phyloP scores from a whole-genome alignment of 495 filamentous ascomycete species.

The Massariosphaeria phaeospora region DNA sequence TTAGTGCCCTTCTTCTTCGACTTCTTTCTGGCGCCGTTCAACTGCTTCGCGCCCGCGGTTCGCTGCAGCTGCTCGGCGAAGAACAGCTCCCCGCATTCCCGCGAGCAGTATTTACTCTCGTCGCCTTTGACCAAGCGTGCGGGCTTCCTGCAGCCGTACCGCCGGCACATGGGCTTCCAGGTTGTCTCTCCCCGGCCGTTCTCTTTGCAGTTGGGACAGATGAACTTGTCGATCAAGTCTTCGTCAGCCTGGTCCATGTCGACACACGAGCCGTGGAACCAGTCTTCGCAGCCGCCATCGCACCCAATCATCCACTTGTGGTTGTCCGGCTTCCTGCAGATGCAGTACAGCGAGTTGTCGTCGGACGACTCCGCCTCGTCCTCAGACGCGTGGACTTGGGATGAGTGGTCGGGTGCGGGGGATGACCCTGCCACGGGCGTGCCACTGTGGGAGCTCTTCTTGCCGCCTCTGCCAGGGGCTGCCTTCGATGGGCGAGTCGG shows the following conservation, averaged over 20 bases:
- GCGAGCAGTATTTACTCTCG: slow-evolving; percentile 65
- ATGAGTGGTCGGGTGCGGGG: slow-evolving; percentile 40
- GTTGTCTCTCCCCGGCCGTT: slow-evolving; percentile 53
- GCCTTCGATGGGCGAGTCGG: slow-evolving; percentile 49
- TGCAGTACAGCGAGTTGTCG: slow-evolving; percentile 54
- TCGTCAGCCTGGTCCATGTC: slow-evolving; percentile 57
- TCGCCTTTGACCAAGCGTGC: slow-evolving; percentile 47
- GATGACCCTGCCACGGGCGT: slow-evolving; percentile 39
- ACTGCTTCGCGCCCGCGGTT: slow-evolving; percentile 16
- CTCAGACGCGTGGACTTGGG: slow-evolving; percentile 37
- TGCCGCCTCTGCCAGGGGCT: slow-evolving; percentile 41
- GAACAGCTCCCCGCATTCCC: slow-evolving; percentile 58
- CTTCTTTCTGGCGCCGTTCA: not conserved
- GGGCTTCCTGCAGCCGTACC: slow-evolving; percentile 56
- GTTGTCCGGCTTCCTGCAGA: slow-evolving; percentile 65
- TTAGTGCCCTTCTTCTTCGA: slow-evolving; percentile 31
- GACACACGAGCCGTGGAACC: slow-evolving; percentile 69
- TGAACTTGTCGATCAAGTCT: slow-evolving; percentile 63
- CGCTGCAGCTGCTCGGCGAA: slow-evolving; percentile 45
- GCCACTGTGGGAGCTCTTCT: slow-evolving; percentile 42
- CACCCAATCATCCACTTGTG: slow-evolving; percentile 75
- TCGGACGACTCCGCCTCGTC: slow-evolving; percentile 37
- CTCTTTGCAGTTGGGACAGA: slow-evolving; percentile 60
- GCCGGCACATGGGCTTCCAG: slow-evolving; percentile 67
- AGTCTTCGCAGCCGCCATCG: slow-evolving; percentile 67